phyloP scores from a whole-genome alignment of 768 basidiomycete genomes.

The Serendipita sp. region DNA sequence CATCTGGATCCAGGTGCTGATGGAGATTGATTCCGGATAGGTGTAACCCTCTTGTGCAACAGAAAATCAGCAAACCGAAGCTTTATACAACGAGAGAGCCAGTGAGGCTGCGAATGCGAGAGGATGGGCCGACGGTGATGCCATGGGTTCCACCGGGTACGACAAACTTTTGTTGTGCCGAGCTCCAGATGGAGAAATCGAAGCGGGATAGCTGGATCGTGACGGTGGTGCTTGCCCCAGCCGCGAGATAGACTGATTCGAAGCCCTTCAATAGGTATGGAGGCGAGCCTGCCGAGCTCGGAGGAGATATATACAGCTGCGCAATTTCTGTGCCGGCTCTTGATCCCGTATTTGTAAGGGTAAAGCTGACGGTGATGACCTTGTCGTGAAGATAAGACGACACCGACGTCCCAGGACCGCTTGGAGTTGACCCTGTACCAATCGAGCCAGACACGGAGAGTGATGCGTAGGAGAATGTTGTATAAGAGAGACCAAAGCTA shows the following conservation, averaged over 20 bases:
- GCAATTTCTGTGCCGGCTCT: conserved; percentile 42
- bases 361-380: conserved; percentile 37
- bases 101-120: conserved; percentile 6
- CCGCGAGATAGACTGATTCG: conserved; percentile 25
- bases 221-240: conserved; percentile 31
- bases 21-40: no score
- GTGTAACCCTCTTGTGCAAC: no score
- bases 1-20: no score
- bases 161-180: conserved; percentile 17
- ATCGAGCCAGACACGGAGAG: conserved; percentile 1
- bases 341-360: conserved; percentile 35
- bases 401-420: conserved; percentile 33
- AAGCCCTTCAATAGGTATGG: conserved; percentile 42
- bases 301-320: conserved; percentile 38
- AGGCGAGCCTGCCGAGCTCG: conserved; percentile 30
- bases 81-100: neutral
- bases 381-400: conserved; percentile 37
- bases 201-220: conserved; percentile 32
- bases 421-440: conserved; percentile 17
- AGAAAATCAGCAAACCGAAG: no score
- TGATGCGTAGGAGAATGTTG: conserved; percentile 33
- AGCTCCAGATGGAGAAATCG: conserved; percentile 33
- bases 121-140: conserved; percentile 14
- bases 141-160: conserved; percentile 18
- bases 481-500: conserved; percentile 40